Percentiles rank a stretch among this genome's conserved stretches.
Evolutionary conservation across 2,329 filamentous ascomycete species (phyloP).

Genomic region (Aspergillus neoniger): DNA sequence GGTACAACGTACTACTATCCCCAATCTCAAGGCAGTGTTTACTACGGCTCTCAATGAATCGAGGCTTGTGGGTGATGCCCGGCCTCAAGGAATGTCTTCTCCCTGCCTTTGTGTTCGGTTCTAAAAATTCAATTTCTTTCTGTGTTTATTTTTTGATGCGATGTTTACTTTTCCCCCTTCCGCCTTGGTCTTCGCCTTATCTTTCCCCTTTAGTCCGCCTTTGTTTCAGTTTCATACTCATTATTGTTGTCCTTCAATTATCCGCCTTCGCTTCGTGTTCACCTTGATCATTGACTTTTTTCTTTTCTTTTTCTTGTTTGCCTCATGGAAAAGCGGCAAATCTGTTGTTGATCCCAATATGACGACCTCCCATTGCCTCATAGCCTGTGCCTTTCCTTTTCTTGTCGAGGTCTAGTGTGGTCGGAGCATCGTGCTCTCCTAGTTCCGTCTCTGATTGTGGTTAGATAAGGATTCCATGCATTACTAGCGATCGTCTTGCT

Average conservation of each 20-base stretch:
- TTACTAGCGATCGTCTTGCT: constrained; percentile 27
- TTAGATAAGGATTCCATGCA: constrained; percentile 31
- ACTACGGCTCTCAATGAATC: constrained; percentile 55
- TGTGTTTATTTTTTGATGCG: constrained; percentile 15
- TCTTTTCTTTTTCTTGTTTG: constrained; percentile 22
- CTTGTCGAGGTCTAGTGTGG: constrained; percentile 13
- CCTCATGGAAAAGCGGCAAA: constrained; percentile 12
- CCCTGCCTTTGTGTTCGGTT: neutral
- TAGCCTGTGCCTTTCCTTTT: constrained; percentile 7
- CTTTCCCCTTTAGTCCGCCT: constrained; percentile 23
- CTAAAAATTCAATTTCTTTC: constrained; percentile 13
- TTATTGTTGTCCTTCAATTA: constrained; percentile 23
- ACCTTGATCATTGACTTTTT: neutral
- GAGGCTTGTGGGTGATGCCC: neutral
- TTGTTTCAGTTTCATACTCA: constrained; percentile 15
- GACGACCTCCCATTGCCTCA: constrained; percentile 26
- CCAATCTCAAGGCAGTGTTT: constrained; percentile 60
- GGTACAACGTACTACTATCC: constrained; percentile 55
- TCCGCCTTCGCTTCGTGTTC: neutral
- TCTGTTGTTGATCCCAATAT: constrained; percentile 16
- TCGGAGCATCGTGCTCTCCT: constrained; percentile 11
- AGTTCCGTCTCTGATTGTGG: constrained; percentile 18
- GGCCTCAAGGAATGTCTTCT: neutral
- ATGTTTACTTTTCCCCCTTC: constrained; percentile 13
- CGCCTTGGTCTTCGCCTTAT: constrained; percentile 21